phyloP scores from a whole-genome alignment of 371 early-diverging fungal species.

The Mortierella polycephala region DNA sequence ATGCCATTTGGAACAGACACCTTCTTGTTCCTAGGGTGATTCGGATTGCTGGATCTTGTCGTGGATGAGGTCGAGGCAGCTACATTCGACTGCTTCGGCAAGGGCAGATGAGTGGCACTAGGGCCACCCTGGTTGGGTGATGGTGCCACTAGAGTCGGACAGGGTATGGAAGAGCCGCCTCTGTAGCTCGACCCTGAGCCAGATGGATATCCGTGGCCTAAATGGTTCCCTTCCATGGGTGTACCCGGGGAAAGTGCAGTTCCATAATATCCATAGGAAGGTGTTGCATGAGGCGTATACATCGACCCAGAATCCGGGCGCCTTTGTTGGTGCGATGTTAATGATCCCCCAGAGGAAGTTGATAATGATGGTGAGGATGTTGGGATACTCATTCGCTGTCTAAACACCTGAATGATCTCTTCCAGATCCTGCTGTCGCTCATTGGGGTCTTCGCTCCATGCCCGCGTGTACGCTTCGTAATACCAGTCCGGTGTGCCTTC shows the following conservation, averaged over 20 bases:
- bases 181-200: neutral
- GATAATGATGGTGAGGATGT: neutral
- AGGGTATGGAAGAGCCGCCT: neutral
- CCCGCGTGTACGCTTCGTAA: slow-evolving; percentile 23
- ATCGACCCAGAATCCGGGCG: neutral
- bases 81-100: neutral
- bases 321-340: neutral
- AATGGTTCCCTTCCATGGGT: neutral
- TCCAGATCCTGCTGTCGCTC: slow-evolving; percentile 31
- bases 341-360: neutral
- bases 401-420: slow-evolving; percentile 32
- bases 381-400: slow-evolving; percentile 12
- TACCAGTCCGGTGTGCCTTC: slow-evolving; percentile 47
- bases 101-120: neutral
- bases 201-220: neutral
- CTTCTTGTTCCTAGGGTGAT: slow-evolving; percentile 23
- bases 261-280: neutral
- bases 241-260: neutral
- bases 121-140: neutral
- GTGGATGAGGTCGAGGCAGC: neutral
- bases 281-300: neutral
- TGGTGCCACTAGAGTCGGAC: slow-evolving; percentile 1
- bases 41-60: slow-evolving; percentile 7
- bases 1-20: slow-evolving; percentile 7
- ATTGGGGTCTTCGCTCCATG: slow-evolving; percentile 36